Base-by-base conservation (phyloP, 257 asterid genomes). In the Hygrophila difformis region DNA sequence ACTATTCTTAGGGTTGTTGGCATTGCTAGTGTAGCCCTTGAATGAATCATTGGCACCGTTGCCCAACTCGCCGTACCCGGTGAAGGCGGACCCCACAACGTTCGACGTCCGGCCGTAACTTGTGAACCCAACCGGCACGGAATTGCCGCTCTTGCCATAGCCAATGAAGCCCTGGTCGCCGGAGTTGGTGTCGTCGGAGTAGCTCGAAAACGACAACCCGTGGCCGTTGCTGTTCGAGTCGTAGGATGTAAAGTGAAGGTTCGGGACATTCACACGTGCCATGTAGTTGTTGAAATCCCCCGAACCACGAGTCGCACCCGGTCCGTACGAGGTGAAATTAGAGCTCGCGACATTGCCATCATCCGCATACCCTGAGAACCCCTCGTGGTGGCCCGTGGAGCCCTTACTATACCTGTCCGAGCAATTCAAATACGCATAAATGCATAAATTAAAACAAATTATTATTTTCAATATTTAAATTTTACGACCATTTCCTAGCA, bases 211-310 rank as follows among this genome's bases (percentile, higher is more conserved):
- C 0, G 85, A 36, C 21, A 75, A 82, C 7, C 59, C 59, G 26
- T 83, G 97, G 8, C 71, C 71, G 47, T 77, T 83, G 0, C 64
- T 80, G 1, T 72, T 72, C 0, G 94, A 72, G 26, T 77, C 85
- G 41, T 87, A 87, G 1, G 94, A 73, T 5, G 77, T 9, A 69
- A 87, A 87, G 0, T 57, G 76, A n/a, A 80, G 87, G 54, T 83
- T 79, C 0, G 94, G 97, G 3, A 83, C 93, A 28, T 87, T 83
- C 12, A 80, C 94, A 0, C 85, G 64, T 1, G 85, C 63, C 76
- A 75, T 44, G 45, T 87, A 87, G 51, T 10, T 55, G 20, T 67
- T 70, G 78, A 87, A 87, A 14, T 59, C 77, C 1, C 94, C 93
- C 1, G 62, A 61, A 1, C 93, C 97, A 12, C 91, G 91, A 0